Evolutionary conservation across 2,329 filamentous ascomycete genomes (phyloP).

Genomic region (Cyanodermella asteris): DNA sequence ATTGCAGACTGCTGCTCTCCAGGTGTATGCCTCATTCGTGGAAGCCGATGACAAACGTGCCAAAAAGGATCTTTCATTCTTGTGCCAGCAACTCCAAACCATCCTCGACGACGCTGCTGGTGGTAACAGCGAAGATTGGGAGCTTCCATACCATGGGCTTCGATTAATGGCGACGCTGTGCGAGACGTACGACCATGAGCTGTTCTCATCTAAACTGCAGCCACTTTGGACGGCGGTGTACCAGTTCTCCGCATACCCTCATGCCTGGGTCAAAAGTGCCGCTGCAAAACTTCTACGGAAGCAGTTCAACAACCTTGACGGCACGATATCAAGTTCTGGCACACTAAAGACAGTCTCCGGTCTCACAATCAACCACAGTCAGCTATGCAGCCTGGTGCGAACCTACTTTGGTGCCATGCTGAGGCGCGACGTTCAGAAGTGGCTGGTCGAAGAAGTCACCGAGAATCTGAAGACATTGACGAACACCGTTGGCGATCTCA

Average conservation of each 20-base stretch:
- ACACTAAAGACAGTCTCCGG: slow-evolving; percentile 33
- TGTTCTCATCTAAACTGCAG: slow-evolving; percentile 37
- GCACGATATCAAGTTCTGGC: slow-evolving; percentile 34
- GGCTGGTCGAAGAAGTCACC: slow-evolving; percentile 34
- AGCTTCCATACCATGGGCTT: slow-evolving; percentile 53
- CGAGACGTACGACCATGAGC: slow-evolving; percentile 39
- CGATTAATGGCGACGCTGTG: slow-evolving; percentile 46
- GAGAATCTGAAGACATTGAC: slow-evolving; percentile 37
- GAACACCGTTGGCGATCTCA: slow-evolving; percentile 50
- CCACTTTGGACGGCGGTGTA: slow-evolving; percentile 51
- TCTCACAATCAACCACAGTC: slow-evolving; percentile 28
- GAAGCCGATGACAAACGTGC: slow-evolving; percentile 44
- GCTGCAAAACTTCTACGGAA: slow-evolving; percentile 51
- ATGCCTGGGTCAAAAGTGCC: slow-evolving; percentile 54
- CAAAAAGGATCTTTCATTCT: slow-evolving; percentile 43
- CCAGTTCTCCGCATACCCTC: slow-evolving; percentile 47
- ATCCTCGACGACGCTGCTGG: slow-evolving; percentile 27
- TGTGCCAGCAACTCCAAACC: slow-evolving; percentile 27
- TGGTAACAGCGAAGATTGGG: slow-evolving; percentile 35
- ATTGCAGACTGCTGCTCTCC: slow-evolving; percentile 51
- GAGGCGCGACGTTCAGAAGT: slow-evolving; percentile 42
- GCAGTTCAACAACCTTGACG: slow-evolving; percentile 64
- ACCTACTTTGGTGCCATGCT: slow-evolving; percentile 51
- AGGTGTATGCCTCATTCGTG: slow-evolving; percentile 67
- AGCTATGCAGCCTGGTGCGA: too few species aligned